phyloP scores from a whole-genome alignment of 805 yeast genomes.

The Kodamaea hsintzibuensis region DNA sequence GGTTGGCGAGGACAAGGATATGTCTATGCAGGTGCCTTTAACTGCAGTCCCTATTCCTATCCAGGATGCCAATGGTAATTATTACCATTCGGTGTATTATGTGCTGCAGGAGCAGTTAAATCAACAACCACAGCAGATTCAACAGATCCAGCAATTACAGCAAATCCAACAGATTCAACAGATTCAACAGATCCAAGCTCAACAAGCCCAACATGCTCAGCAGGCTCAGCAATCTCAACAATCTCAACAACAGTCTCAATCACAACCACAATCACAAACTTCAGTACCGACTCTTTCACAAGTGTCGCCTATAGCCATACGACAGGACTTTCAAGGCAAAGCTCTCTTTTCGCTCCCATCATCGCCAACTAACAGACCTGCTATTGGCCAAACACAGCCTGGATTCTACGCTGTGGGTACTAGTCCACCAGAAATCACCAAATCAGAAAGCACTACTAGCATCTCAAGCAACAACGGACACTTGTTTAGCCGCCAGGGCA shows the following conservation, averaged over 20 bases:
- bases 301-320: constrained; percentile 6
- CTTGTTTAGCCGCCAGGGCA: constrained; percentile 27
- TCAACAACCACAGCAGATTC: constrained; percentile 3
- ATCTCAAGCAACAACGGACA: constrained; percentile 22
- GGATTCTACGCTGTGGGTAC: constrained; percentile 2
- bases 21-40: constrained; percentile 10
- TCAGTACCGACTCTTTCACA: background rate
- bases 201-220: background rate
- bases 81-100: constrained; percentile 36
- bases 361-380: constrained; percentile 24
- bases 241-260: background rate
- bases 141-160: background rate
- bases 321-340: constrained; percentile 5
- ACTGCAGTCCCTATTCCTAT: constrained; percentile 11
- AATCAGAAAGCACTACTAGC: constrained; percentile 30
- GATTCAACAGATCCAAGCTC: constrained; percentile 1
- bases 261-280: background rate
- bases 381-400: constrained; percentile 4
- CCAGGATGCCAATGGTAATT: constrained; percentile 4
- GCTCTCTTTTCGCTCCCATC: constrained; percentile 18
- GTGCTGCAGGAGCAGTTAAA: constrained; percentile 15
- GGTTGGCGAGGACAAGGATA: constrained; percentile 10
- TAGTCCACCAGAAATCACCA: constrained; percentile 13
- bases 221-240: background rate
- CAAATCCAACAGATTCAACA: constrained; percentile 7